Percentiles rank a stretch among this genome's conserved stretches.
Evolutionary conservation across 2,329 filamentous ascomycete genomes (phyloP).

Genomic region (Fusarium compactum): DNA sequence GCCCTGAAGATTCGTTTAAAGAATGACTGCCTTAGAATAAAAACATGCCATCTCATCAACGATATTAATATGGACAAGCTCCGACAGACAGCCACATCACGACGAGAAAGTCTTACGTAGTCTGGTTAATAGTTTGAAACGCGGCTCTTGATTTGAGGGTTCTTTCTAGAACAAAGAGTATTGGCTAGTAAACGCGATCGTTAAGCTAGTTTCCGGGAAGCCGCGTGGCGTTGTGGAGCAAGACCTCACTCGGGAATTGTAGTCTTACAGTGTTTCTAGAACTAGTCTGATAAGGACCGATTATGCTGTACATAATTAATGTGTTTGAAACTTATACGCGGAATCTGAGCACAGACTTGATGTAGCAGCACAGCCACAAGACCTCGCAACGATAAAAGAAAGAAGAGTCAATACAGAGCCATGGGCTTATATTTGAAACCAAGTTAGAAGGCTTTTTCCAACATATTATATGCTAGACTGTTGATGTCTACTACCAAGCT

Average conservation of each 20-base stretch:
- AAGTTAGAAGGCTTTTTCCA: fast-evolving
- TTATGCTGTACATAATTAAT: too few relatives aligned
- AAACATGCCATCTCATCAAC: background rate
- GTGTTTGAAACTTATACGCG: too few relatives aligned
- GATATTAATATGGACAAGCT: background rate
- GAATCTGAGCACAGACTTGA: background rate
- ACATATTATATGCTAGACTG: background rate
- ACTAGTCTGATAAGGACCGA: background rate
- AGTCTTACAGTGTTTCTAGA: background rate
- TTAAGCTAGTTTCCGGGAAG: background rate
- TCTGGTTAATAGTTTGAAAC: background rate
- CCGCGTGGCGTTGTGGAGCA: background rate
- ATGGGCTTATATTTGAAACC: background rate
- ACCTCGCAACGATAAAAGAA: background rate
- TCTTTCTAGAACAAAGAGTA: background rate
- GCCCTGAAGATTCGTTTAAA: background rate
- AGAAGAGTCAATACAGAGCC: background rate
- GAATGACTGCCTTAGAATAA: background rate
- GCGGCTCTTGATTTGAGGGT: background rate
- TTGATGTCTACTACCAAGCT: background rate
- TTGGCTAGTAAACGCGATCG: background rate
- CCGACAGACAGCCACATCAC: background rate
- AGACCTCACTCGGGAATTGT: background rate
- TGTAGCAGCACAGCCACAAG: background rate
- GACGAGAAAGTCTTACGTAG: background rate